These are phyloP conservation scores for Torulaspora globosa DNA, from an alignment of 1,139 yeast species.

Conservation along the genomic window DNA sequence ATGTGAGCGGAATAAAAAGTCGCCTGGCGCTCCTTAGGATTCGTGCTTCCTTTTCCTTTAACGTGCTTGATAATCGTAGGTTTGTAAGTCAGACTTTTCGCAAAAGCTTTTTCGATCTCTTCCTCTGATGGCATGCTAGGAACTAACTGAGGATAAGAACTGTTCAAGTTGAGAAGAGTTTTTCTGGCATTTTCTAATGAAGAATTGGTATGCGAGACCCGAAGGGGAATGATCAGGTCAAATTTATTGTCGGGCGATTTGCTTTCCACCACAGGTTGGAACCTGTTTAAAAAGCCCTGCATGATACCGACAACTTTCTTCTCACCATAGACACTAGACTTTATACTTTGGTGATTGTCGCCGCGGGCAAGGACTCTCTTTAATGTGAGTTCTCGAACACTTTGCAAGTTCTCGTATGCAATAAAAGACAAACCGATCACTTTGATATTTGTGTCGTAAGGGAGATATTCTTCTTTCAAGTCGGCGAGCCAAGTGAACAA, in stretches of 20 bases:
- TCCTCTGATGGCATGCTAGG: constrained; percentile 43
- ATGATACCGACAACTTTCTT: constrained; percentile 56
- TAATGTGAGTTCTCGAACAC: constrained; percentile 45
- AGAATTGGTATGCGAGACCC: constrained; percentile 43
- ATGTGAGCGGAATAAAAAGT: constrained; percentile 42
- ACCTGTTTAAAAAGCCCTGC: constrained; percentile 68
- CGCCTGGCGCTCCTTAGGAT: constrained; percentile 33
- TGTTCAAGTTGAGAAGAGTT: constrained; percentile 42
- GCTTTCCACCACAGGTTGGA: constrained; percentile 51
- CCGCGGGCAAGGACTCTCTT: constrained; percentile 67
- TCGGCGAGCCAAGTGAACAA: constrained; percentile 53
- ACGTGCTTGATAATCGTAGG: constrained; percentile 48
- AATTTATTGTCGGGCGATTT: constrained; percentile 62
- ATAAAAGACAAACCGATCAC: constrained; percentile 70
- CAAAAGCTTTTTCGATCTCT: constrained; percentile 44
- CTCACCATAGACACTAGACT: constrained; percentile 46
- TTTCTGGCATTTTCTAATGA: constrained; percentile 50
- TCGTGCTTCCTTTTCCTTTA: constrained; percentile 27
- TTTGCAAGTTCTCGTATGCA: constrained; percentile 37
- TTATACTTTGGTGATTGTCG: constrained; percentile 85
- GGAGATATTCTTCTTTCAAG: constrained; percentile 41
- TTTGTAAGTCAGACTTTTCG: constrained; percentile 47
- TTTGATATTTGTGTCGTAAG: constrained; percentile 40
- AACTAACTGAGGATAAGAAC: constrained; percentile 48
- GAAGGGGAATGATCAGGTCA: constrained; percentile 58